Evolutionary conservation across 1,284 basidiomycete genomes (phyloP), one percentile per base, ranked within the genome.

Genomic region (Hemileia vastatrix): DNA sequence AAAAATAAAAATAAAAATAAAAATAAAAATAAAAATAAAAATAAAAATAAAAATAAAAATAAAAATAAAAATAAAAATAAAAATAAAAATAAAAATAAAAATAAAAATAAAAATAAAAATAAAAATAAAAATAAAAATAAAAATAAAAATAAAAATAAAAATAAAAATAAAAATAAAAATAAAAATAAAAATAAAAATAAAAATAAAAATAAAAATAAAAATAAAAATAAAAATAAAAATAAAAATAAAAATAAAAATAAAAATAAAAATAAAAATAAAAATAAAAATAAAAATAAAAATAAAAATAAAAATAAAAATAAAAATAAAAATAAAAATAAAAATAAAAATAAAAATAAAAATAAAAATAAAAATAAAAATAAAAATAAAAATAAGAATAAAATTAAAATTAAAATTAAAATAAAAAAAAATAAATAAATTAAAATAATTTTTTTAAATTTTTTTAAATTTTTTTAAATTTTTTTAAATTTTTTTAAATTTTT

Each of bases 281-380:
- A 18, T 24, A 24, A 19, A 13, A 18, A 8, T 51, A 18, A 51
- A 18, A 19, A 19, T 24, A 24, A 24, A 19, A 24, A 51, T 24
- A 19, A 15, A 69, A 57, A 58, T 72, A 67, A 51, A 80, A 65
- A 64, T 79, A 80, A 31, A 69, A 65, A 24, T 75, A 67, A 13
- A 79, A 79, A 78, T 79, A 54, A 9, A 43, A 63, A 13, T 32
- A 15, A 31, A 15, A n/a, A 33, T 15, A 68, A 77, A 33, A 60
- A 80, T 6, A 47, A 57, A 61, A 31, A 5, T 21, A 23, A 36
- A 9, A 21, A 36, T 18, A 6, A 15, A 18, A 4, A 8, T 18
- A 15, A 43, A 43, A 4, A 43, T 59, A 31, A 31, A 63, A 24
- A 43, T 44, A 57, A 1, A 50, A 27, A 11, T 31, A 40, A 15